Conservation (phyloP, 2,329 filamentous ascomycete genomes). For the Hypoxylon sp. region DNA sequence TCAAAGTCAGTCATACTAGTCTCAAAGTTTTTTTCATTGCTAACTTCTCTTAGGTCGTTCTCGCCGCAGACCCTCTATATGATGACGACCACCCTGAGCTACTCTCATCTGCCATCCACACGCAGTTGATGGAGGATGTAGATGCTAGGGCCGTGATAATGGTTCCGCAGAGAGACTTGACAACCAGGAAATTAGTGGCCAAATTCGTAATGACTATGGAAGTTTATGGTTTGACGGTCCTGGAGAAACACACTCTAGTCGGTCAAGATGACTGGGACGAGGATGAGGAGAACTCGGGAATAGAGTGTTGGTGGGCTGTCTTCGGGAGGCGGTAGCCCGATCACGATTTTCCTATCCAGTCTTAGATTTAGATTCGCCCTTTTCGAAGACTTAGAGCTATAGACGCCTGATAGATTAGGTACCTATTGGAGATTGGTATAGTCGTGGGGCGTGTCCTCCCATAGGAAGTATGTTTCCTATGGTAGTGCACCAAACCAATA, state of each 20-base stretch:
- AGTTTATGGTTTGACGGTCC: constrained; percentile 62
- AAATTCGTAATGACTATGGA: constrained; percentile 75
- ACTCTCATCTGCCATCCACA: constrained; percentile 77
- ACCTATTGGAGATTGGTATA: not conserved
- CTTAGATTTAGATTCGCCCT: constrained; percentile 12
- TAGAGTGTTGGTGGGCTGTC: constrained; percentile 80
- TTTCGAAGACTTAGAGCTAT: constrained; percentile 3
- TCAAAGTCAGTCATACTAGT: constrained; percentile 60
- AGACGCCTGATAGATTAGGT: constrained; percentile 8
- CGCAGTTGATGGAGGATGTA: constrained; percentile 72
- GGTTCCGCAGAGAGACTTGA: constrained; percentile 82
- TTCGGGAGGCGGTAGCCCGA: constrained; percentile 58
- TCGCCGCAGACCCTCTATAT: constrained; percentile 91
- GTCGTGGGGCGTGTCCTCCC: not conserved
- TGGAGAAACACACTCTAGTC: constrained; percentile 74
- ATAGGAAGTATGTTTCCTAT: not conserved
- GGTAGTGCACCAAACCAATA: too few relatives aligned
- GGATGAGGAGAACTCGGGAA: constrained; percentile 62
- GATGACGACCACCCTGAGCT: constrained; percentile 84
- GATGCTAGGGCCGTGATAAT: constrained; percentile 81
- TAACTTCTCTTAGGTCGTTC: constrained; percentile 70
- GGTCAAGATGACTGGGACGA: constrained; percentile 82
- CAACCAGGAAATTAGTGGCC: constrained; percentile 72
- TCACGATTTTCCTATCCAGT: not conserved
- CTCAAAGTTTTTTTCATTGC: constrained; percentile 9